Evolutionary conservation across 345 rosid genomes (phyloP).

Genomic region (Psidium guajava): DNA sequence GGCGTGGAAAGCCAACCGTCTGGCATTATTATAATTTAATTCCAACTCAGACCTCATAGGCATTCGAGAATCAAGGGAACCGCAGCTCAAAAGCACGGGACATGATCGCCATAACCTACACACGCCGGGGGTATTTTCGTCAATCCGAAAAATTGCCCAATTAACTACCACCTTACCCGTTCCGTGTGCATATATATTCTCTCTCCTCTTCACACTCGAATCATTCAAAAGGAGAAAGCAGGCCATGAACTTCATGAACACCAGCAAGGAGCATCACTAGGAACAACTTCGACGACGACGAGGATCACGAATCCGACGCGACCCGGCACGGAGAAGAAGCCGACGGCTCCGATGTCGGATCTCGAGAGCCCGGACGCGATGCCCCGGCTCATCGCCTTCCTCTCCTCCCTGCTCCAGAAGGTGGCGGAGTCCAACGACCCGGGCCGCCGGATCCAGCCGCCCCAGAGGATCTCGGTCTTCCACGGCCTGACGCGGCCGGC

Average conservation of each 20-base stretch:
- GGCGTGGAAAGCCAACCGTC: not conserved
- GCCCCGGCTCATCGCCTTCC: slow-evolving; percentile 55
- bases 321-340: too few species aligned
- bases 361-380: slow-evolving; percentile 51
- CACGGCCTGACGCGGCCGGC: slow-evolving; percentile 70
- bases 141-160: not conserved
- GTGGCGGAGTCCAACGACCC: slow-evolving; percentile 66
- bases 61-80: not conserved
- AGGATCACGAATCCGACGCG: too few species aligned
- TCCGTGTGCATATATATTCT: not conserved
- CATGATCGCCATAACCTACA: not conserved
- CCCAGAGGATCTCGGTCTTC: slow-evolving; percentile 56
- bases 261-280: not conserved
- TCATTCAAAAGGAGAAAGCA: not conserved
- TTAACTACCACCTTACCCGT: not conserved
- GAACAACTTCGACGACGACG: not conserved
- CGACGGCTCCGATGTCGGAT: slow-evolving; percentile 33
- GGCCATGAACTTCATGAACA: not conserved
- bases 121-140: not conserved
- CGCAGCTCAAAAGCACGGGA: not conserved
- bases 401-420: slow-evolving; percentile 62
- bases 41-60: not conserved
- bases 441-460: slow-evolving; percentile 3
- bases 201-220: not conserved
- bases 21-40: not conserved